A percentile compares a stretch with the other conserved stretches of the same genome.
Evolutionary conservation across 495 filamentous ascomycete species (phyloP).

Genomic region (Xylaria bambusicola): DNA sequence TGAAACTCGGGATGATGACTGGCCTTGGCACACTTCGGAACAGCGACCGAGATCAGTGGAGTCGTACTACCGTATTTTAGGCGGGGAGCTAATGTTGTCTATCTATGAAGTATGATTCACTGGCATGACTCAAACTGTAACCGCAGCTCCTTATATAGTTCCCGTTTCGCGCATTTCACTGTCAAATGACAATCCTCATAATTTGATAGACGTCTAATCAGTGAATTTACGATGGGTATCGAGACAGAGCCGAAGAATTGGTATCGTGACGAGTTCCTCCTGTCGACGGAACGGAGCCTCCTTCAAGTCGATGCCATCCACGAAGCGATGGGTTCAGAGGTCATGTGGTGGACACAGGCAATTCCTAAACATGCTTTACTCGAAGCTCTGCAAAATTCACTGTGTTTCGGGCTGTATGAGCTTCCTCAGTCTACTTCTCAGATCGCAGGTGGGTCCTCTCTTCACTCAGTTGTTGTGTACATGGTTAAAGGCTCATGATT

Average conservation of each 20-base stretch:
- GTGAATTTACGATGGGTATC: constrained; percentile 25
- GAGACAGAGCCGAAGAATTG: constrained; percentile 28
- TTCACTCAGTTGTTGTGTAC: background rate
- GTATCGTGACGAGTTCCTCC: constrained; percentile 40
- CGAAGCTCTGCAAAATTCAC: constrained; percentile 51
- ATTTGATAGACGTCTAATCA: background rate
- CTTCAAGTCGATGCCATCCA: constrained; percentile 54
- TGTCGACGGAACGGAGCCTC: constrained; percentile 53
- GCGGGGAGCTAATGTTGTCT: background rate
- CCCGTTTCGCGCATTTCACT: no score
- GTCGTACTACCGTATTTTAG: background rate
- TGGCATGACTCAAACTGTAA: background rate
- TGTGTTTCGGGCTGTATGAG: constrained; percentile 58
- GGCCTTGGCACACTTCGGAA: no score
- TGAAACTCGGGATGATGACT: no score
- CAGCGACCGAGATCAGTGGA: no score
- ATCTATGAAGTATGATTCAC: background rate
- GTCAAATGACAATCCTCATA: background rate
- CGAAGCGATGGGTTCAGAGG: constrained; percentile 50
- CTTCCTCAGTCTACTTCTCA: constrained; percentile 32
- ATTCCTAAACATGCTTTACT: constrained; percentile 42
- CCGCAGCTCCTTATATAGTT: background rate
- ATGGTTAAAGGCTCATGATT: constrained; percentile 6
- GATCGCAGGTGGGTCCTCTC: constrained; percentile 30
- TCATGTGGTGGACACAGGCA: constrained; percentile 57